A percentile compares a stretch with the other conserved stretches of the same genome.
These are phyloP conservation scores for Croton laevigatus DNA, from an alignment of 441 rosid species.

Conservation along the genomic window DNA sequence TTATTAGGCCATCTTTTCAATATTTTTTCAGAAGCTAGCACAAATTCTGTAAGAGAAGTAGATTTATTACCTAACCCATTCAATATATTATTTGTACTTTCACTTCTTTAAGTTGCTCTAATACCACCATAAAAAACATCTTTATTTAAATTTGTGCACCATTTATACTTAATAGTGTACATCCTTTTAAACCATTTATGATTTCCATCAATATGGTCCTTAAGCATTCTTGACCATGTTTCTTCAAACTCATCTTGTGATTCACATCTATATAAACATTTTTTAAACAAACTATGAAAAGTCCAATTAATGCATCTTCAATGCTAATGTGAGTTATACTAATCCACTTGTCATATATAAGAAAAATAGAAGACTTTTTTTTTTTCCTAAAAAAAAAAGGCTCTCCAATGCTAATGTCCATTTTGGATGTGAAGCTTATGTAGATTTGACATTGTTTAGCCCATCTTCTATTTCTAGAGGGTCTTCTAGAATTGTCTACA, in stretches of 20 bases:
- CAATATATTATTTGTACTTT: too few species aligned
- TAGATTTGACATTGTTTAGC: too few species aligned
- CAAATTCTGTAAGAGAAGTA: not conserved
- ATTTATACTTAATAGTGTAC: not conserved
- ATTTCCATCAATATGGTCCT: not conserved
- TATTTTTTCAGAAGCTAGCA: not conserved
- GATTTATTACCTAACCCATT: not conserved
- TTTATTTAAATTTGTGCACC: too few species aligned
- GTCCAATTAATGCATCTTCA: too few species aligned
- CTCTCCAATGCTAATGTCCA: too few species aligned
- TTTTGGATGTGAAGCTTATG: too few species aligned
- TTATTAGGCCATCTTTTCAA: not conserved
- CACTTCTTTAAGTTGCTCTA: not conserved
- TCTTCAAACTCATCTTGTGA: not conserved
- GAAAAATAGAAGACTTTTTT: too few species aligned
- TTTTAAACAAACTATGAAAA: not conserved
- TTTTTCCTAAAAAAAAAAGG: too few species aligned
- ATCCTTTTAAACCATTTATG: not conserved
- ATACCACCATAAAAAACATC: not conserved
- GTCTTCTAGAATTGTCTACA: too few species aligned
- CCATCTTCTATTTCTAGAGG: too few species aligned
- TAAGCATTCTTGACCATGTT: not conserved
- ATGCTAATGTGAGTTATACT: too few species aligned
- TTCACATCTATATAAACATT: not conserved
- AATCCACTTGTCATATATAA: too few species aligned